Conservation (phyloP, 2,329 filamentous ascomycete genomes). For the Fusarium nanum region DNA sequence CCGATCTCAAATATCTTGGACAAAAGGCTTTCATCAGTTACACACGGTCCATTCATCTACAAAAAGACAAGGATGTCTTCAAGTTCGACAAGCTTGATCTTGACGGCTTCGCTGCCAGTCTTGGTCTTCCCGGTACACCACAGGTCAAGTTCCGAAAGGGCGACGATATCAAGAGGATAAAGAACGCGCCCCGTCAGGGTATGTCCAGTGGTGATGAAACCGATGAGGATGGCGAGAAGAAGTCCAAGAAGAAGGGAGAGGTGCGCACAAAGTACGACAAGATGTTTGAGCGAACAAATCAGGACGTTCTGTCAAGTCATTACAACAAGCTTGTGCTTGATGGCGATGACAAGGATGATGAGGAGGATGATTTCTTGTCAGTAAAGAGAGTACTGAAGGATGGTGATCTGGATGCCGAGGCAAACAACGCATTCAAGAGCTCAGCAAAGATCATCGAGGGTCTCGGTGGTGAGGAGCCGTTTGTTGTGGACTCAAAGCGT, state of each 20-base stretch:
- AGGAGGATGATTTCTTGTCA: slow-evolving; percentile 81
- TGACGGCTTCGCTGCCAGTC: slow-evolving; percentile 84
- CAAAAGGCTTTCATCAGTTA: slow-evolving; percentile 97
- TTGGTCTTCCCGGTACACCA: slow-evolving; percentile 91
- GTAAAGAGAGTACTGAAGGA: slow-evolving; percentile 89
- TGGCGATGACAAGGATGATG: slow-evolving; percentile 61
- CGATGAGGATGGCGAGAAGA: slow-evolving; percentile 64
- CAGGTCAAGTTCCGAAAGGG: slow-evolving; percentile 94
- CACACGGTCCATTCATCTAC: slow-evolving; percentile 83
- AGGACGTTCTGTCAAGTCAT: slow-evolving; percentile 93
- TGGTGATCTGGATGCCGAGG: slow-evolving; percentile 68
- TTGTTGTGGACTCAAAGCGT: slow-evolving; percentile 93
- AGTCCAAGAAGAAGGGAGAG: slow-evolving; percentile 72
- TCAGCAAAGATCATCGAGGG: slow-evolving; percentile 71
- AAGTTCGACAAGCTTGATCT: slow-evolving; percentile 84
- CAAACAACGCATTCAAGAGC: slow-evolving; percentile 56
- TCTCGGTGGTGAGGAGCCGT: slow-evolving; percentile 75
- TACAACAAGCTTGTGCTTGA: slow-evolving; percentile 86
- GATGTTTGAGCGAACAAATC: slow-evolving; percentile 97
- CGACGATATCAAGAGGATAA: slow-evolving; percentile 85
- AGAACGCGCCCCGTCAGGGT: slow-evolving; percentile 82
- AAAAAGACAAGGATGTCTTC: slow-evolving; percentile 93
- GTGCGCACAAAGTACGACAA: slow-evolving; percentile 96
- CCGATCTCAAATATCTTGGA: slow-evolving; percentile 91
- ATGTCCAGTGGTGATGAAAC: slow-evolving; percentile 72